Conservation (phyloP, 352 stramenopile genomes). For the Peronospora tabacina region DNA sequence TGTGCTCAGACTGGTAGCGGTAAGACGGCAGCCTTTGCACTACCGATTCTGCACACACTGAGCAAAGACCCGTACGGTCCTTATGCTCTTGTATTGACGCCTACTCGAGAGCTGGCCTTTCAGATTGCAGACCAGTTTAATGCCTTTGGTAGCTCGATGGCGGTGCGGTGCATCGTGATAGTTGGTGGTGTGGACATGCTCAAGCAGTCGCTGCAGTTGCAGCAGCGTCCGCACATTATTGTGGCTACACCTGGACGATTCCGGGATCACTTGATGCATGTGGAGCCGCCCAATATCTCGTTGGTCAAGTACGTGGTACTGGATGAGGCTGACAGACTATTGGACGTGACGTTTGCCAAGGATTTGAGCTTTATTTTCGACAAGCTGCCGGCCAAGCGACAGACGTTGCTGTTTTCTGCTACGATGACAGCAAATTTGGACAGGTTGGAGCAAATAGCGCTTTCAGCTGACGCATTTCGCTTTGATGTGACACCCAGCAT, state of each 20-base stretch:
- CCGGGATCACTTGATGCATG: constrained; percentile 87
- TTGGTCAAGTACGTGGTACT: constrained; percentile 94
- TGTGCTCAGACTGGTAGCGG: constrained; percentile 93
- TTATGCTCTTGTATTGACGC: constrained; percentile 94
- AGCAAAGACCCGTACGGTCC: constrained; percentile 91
- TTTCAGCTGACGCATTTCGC: constrained; percentile 47
- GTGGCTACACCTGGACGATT: constrained; percentile 96
- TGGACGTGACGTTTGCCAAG: constrained; percentile 80
- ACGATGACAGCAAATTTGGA: constrained; percentile 94
- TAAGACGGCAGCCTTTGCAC: constrained; percentile 97
- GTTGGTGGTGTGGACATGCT: constrained; percentile 94
- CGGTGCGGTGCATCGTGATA: constrained; percentile 87
- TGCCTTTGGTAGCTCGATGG: constrained; percentile 89
- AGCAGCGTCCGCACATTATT: constrained; percentile 92
- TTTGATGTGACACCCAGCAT: constrained; percentile 71
- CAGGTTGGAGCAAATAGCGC: constrained; percentile 61
- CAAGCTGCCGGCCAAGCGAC: constrained; percentile 67
- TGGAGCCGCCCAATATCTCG: constrained; percentile 84
- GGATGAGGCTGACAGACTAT: constrained; percentile 96
- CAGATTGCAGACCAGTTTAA: constrained; percentile 98
- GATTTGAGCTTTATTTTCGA: constrained; percentile 87
- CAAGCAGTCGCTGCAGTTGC: constrained; percentile 86
- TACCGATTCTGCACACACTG: constrained; percentile 96
- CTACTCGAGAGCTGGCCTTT: constrained; percentile 95
- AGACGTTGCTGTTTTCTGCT: constrained; percentile 96